Conservation (phyloP, 164 flowering plant genomes). For the Vitis rotundifolia region DNA sequence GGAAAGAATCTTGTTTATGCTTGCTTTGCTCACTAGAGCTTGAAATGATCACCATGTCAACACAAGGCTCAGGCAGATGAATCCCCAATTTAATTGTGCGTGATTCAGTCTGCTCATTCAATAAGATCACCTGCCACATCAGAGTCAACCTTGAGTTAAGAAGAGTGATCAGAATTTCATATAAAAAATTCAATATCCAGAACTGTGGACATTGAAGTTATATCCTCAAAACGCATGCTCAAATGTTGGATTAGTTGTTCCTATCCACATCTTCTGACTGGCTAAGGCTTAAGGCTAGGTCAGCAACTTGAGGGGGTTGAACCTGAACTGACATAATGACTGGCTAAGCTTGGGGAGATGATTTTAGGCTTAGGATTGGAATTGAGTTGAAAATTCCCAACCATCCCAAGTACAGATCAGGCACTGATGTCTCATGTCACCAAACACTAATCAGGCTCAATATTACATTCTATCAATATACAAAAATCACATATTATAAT, state of each 20-base stretch:
- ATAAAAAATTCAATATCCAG: conserved; percentile 1
- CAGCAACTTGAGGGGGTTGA: not conserved
- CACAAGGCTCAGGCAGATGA: conserved; percentile 63
- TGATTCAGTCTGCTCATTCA: conserved; percentile 76
- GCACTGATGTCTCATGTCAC: no score
- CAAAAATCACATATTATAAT: no score
- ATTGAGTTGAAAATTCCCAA: no score
- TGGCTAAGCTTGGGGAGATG: no score
- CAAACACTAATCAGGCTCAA: no score
- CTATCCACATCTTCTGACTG: not conserved
- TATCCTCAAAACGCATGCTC: not conserved
- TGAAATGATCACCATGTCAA: conserved; percentile 67
- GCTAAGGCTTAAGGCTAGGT: not conserved
- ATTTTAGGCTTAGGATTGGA: no score
- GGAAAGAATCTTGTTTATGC: conserved; percentile 49
- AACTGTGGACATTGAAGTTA: not conserved
- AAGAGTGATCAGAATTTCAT: not conserved
- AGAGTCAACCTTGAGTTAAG: not conserved
- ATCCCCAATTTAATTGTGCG: conserved; percentile 75
- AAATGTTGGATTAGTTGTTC: not conserved
- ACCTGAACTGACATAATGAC: no score
- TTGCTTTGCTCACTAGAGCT: conserved; percentile 52
- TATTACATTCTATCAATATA: no score
- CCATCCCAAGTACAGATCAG: no score
- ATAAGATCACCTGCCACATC: conserved; percentile 59